Conservation (phyloP, 306 rosid genomes). For the Ziziphus jujuba region DNA sequence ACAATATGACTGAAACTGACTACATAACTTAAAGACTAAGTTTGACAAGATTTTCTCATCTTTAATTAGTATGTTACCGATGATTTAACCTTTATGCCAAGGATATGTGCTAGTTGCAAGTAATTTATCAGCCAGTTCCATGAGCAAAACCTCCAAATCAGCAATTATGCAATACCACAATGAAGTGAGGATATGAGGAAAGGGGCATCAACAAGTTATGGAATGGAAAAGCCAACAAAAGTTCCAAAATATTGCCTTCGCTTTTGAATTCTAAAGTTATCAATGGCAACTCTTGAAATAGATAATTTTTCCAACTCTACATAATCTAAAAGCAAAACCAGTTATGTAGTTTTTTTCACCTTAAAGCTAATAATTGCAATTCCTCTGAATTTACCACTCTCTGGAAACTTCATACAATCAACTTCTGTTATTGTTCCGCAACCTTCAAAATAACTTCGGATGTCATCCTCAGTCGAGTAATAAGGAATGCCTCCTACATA, state of each 20-base stretch:
- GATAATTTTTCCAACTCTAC: neutral
- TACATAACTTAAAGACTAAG: neutral
- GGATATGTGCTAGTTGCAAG: neutral
- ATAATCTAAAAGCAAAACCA: neutral
- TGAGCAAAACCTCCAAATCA: neutral
- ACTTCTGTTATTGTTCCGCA: conserved; percentile 87
- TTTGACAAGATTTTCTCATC: neutral
- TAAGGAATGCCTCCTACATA: conserved; percentile 95
- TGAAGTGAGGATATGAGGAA: neutral
- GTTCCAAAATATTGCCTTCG: neutral
- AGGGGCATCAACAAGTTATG: neutral
- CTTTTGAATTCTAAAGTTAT: neutral
- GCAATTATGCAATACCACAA: neutral
- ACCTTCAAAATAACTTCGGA: conserved; percentile 77
- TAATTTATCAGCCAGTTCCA: neutral
- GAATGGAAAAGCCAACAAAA: too few species aligned
- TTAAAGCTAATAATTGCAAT: conserved; percentile 83
- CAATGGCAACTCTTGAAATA: neutral
- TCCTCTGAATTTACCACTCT: conserved; percentile 91
- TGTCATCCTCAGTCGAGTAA: conserved; percentile 92
- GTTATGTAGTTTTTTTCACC: conserved; percentile 40
- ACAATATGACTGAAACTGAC: neutral
- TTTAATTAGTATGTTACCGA: neutral
- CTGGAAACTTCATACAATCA: conserved; percentile 91
- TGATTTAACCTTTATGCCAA: neutral